Conservation (phyloP, 192 early-diverging fungal genomes). For the Entomortierella beljakovae region DNA sequence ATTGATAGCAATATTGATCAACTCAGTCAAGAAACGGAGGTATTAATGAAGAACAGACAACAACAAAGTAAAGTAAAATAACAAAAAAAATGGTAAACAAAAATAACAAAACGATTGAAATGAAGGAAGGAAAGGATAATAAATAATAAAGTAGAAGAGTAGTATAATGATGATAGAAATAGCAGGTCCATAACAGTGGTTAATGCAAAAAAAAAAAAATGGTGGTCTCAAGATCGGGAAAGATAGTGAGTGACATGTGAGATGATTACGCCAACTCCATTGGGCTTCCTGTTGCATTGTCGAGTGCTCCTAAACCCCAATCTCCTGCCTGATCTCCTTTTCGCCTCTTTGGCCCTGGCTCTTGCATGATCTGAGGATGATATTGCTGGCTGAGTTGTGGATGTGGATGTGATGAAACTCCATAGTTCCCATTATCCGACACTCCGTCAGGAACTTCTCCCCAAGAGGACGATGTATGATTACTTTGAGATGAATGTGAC, state of each 20-base stretch:
- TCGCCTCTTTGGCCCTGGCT: conserved; percentile 25
- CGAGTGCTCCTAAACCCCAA: conserved; percentile 1
- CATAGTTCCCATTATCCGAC: background rate
- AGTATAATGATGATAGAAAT: background rate
- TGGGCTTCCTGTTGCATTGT: conserved; percentile 8
- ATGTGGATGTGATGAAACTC: background rate
- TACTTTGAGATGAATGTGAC: background rate
- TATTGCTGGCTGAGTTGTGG: background rate
- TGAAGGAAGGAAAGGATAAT: conserved; percentile 6
- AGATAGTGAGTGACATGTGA: background rate
- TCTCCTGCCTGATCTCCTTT: conserved; percentile 25
- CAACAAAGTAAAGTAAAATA: background rate
- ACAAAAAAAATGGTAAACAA: background rate
- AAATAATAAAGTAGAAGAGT: background rate
- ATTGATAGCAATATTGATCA: background rate
- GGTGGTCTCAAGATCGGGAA: background rate
- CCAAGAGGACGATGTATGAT: background rate
- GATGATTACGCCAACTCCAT: conserved; percentile 42
- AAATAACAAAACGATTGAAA: background rate
- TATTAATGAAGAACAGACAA: background rate
- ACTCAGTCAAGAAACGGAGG: background rate
- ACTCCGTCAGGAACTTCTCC: background rate
- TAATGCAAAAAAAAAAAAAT: background rate
- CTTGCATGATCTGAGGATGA: conserved; percentile 2
- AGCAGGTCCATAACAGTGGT: background rate